Evolutionary conservation across 2,329 filamentous ascomycete genomes (phyloP).

Genomic region (Aspergillus texensis): DNA sequence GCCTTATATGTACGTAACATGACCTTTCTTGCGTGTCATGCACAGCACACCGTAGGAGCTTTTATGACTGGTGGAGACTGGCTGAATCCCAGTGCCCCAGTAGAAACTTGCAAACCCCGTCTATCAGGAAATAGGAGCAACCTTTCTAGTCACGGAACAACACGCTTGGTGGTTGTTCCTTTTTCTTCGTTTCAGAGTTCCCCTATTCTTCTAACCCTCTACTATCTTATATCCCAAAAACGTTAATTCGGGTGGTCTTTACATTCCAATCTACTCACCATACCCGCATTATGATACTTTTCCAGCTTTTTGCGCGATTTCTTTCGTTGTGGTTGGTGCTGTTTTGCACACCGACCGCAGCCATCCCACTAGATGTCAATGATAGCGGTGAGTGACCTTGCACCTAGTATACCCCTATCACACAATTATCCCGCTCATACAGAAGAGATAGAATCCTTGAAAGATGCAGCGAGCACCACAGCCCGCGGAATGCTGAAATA

Average conservation of each 20-base stretch:
- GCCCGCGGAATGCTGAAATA: constrained; percentile 49
- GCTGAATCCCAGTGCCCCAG: not conserved
- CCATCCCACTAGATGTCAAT: not conserved
- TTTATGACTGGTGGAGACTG: not conserved
- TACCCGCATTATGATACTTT: not conserved
- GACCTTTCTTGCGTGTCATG: not conserved
- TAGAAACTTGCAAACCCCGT: not conserved
- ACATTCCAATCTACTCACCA: not conserved
- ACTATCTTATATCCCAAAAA: not conserved
- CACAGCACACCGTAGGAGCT: not conserved
- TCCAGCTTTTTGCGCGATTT: not conserved
- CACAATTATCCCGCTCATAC: not conserved
- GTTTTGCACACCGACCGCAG: not conserved
- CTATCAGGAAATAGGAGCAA: not conserved
- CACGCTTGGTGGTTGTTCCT: not conserved
- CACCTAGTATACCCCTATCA: not conserved
- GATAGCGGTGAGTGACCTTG: not conserved
- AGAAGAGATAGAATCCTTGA: constrained; percentile 38
- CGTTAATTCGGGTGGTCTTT: not conserved
- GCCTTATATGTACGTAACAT: not conserved
- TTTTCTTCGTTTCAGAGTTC: not conserved
- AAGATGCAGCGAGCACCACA: constrained; percentile 42
- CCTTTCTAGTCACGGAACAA: not conserved
- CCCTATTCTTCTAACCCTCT: not conserved
- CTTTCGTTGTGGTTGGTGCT: not conserved